Evolutionary conservation across 495 filamentous ascomycete species (phyloP).

Genomic region (Jackrogersella multiformis): DNA sequence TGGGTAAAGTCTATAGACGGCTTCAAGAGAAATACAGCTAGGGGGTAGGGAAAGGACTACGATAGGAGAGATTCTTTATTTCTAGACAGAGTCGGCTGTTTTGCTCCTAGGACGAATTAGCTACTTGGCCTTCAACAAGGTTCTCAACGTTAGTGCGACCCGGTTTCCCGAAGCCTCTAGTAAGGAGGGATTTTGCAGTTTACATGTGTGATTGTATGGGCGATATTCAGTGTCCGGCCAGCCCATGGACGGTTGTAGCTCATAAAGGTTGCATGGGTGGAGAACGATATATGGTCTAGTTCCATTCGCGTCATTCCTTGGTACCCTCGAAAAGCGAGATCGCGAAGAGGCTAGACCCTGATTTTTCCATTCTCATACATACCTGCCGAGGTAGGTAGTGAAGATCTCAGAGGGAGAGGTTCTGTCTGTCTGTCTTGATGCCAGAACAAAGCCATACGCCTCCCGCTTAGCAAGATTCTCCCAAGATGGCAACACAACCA

Average conservation of each 20-base stretch:
- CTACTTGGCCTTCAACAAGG: not conserved
- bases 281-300: constrained; percentile 18
- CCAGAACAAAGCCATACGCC: not conserved
- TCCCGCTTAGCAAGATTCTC: not conserved
- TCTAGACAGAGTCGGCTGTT: not conserved
- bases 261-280: constrained; percentile 18
- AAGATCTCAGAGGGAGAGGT: not conserved
- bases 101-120: not conserved
- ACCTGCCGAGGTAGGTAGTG: too few relatives aligned
- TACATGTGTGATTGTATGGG: not conserved
- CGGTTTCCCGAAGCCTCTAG: not conserved
- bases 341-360: constrained; percentile 1
- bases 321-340: constrained; percentile 7
- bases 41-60: not conserved
- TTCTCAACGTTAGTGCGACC: constrained; percentile 1
- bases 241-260: not conserved
- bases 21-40: constrained; percentile 3
- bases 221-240: not conserved
- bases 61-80: not conserved
- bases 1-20: not conserved
- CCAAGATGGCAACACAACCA: constrained; percentile 39
- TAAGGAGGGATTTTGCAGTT: not conserved
- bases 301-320: not conserved
- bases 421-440: constrained; percentile 4
- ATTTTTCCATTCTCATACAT: constrained; percentile 8